phyloP scores from a whole-genome alignment of 176 grass and related monocot species.

The barley (Hordeum vulgare) region MorexV3_pseudomolecules_assembly NC_058522.1:521002549-521003048 shows the following conservation, averaged over 20 bases:
- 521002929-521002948: too few relatives aligned
- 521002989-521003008: too few relatives aligned
- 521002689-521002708: slow-evolving; percentile 11
- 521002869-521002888: too few relatives aligned
- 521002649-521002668: background rate
- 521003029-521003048: too few relatives aligned
- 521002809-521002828: too few relatives aligned
- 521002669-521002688: background rate
- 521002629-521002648: slow-evolving; percentile 19
- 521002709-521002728: background rate
- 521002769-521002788: background rate
- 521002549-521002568: background rate
- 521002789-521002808: background rate
- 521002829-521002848: too few relatives aligned
- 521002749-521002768: background rate
- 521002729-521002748: background rate
- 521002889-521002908: too few relatives aligned
- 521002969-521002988: too few relatives aligned
- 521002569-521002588: background rate
- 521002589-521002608: background rate
- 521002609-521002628: background rate
- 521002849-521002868: too few relatives aligned
- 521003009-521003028: too few relatives aligned
- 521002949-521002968: too few relatives aligned
- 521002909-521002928: too few relatives aligned